phyloP scores from a whole-genome alignment of 2,329 filamentous ascomycete species.

The Trichoderma hamatum region DNA sequence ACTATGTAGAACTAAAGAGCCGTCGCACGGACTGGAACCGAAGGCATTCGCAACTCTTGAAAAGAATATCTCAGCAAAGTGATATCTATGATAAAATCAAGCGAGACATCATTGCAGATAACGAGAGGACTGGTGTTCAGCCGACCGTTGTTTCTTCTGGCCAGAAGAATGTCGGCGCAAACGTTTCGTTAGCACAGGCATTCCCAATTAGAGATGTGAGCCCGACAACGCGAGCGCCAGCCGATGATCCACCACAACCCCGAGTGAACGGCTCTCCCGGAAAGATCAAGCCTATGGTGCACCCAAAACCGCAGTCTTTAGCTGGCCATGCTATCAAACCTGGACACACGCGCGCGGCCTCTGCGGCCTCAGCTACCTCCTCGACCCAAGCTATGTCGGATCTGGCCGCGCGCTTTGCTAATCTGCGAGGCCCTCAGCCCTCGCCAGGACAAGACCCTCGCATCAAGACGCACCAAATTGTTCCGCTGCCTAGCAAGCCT shows the following conservation, averaged over 20 bases:
- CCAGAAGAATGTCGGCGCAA: slow-evolving; percentile 17
- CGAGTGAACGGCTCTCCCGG: slow-evolving; percentile 32
- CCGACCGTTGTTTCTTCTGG: slow-evolving; percentile 39
- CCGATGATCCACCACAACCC: slow-evolving; percentile 14
- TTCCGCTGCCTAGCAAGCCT: slow-evolving; percentile 38
- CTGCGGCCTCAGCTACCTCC: slow-evolving; percentile 37
- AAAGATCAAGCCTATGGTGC: slow-evolving; percentile 53
- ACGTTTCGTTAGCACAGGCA: slow-evolving; percentile 27
- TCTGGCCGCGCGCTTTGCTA: slow-evolving; percentile 59
- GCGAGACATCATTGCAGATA: slow-evolving; percentile 63
- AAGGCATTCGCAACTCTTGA: slow-evolving; percentile 54
- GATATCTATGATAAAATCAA: slow-evolving; percentile 61
- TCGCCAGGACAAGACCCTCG: slow-evolving; percentile 55
- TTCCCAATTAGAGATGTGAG: neutral
- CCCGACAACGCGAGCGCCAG: slow-evolving; percentile 4
- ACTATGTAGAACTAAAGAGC: slow-evolving; percentile 67
- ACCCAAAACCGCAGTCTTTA: slow-evolving; percentile 69
- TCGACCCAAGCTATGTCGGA: slow-evolving; percentile 48
- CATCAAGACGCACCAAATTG: slow-evolving; percentile 53
- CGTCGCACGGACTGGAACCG: slow-evolving; percentile 54
- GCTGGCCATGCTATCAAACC: slow-evolving; percentile 59
- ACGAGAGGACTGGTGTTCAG: slow-evolving; percentile 61
- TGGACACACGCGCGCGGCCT: slow-evolving; percentile 36
- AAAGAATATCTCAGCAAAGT: slow-evolving; percentile 52
- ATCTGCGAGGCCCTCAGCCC: slow-evolving; percentile 51